Base-by-base conservation (phyloP, 2,329 filamentous ascomycete species). In the Alternaria tenuissima region DNA sequence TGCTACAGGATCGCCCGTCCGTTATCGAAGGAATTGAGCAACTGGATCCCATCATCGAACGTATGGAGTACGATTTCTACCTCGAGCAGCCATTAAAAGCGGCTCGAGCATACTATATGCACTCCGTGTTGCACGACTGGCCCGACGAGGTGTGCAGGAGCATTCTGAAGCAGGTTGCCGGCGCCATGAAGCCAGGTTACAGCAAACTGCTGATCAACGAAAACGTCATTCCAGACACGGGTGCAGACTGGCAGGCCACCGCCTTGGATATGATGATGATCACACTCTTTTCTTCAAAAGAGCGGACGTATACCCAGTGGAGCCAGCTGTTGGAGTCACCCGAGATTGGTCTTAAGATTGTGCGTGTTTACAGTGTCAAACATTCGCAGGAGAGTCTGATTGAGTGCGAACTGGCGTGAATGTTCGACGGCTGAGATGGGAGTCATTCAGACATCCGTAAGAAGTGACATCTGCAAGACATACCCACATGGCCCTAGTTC, bases 71-170 rank as follows among this genome's bases (percentile, higher is more conserved):
- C 8, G 44, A 34, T 28, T 48, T 48, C 8, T 11, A 34, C 2
- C 18, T 26, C 3, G 7, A 22, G 2, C 44, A 34, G 30, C 44
- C 44, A 12, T 22, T 48, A n/a, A 11, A 41, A 34, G 44, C n/a
- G 4, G 28, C 44, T 14, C 18, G 30, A 34, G 44, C 28, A 32
- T 48, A 48, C 18, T 34, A 48, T 28, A 48, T 48, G 44, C 44
- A 48, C 44, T 48, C 44, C 7, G 44, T 48, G 28, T n/a, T 48
- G 28, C 44, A 34, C 11, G 44, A 48, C 44, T 48, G 44, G 44
- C 44, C 44, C 28, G 28, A 48, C 28, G n/a, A 48, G 6, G 44
- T 48, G 16, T 32, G 44, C 12, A 16, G 20, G 28, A 32, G 28
- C 18, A 48, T 48, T 5, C 8, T 48, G 1, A 36, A 36, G 46